phyloP scores from a whole-genome alignment of 23 red algal species.

The Agarophyton chilense region DNA sequence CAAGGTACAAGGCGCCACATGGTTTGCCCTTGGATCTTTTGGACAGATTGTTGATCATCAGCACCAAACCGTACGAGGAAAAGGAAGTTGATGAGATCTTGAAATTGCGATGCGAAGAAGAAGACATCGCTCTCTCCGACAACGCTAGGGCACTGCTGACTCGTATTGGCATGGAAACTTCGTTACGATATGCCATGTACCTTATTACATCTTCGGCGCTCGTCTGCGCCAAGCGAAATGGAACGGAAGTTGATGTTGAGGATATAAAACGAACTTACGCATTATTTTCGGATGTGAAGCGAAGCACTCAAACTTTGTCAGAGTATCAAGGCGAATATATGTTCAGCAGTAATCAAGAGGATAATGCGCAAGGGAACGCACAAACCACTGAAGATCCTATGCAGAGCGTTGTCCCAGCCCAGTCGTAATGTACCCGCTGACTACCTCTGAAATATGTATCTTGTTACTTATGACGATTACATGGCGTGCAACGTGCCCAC shows the following conservation, averaged over 20 bases:
- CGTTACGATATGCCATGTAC: conserved; percentile 97
- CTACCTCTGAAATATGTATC: too few relatives aligned
- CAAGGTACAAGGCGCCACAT: conserved; percentile 87
- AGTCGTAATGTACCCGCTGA: neutral
- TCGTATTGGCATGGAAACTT: conserved; percentile 90
- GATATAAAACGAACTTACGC: conserved; percentile 94
- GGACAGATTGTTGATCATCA: conserved; percentile 92
- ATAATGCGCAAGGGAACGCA: neutral
- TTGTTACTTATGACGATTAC: too few relatives aligned
- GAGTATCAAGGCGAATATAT: conserved; percentile 90
- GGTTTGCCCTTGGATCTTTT: conserved; percentile 95
- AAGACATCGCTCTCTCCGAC: conserved; percentile 85
- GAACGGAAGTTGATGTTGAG: conserved; percentile 86
- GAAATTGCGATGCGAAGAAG: conserved; percentile 89
- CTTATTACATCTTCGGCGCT: conserved; percentile 94
- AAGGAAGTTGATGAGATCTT: conserved; percentile 87
- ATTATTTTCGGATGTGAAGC: conserved; percentile 90
- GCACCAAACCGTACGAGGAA: conserved; percentile 84
- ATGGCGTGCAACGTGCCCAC: too few relatives aligned
- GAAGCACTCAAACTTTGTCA: conserved; percentile 85
- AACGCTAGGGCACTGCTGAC: conserved; percentile 80
- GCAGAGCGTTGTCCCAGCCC: conserved; percentile 6
- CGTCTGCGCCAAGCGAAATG: conserved; percentile 76
- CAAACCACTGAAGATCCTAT: conserved; percentile 2
- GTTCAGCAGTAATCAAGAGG: conserved; percentile 77